A percentile compares a stretch with the other conserved stretches of the same genome.
Evolutionary conservation across 2,329 filamentous ascomycete genomes (phyloP).

Genomic region (Aspergillus tamarii): DNA sequence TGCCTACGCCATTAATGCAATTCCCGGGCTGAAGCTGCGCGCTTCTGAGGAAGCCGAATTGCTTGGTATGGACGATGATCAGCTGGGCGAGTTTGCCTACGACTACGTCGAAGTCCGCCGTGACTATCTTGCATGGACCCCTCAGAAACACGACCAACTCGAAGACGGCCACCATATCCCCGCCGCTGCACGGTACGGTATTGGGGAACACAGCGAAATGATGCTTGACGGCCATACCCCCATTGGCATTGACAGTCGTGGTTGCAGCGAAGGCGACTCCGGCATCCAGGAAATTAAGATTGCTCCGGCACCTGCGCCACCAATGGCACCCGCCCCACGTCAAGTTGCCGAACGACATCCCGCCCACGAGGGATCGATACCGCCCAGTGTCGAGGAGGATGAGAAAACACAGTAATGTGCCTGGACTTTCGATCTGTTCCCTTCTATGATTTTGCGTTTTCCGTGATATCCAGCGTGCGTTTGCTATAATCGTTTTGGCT

Average conservation of each 20-base stretch:
- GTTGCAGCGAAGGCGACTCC: slow-evolving; percentile 33
- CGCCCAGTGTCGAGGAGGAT: slow-evolving; percentile 20
- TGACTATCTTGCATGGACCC: slow-evolving; percentile 56
- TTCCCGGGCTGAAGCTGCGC: slow-evolving; percentile 71
- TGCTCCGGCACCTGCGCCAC: slow-evolving; percentile 20
- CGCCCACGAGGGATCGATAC: slow-evolving; percentile 16
- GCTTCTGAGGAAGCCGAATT: slow-evolving; percentile 70
- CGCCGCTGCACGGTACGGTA: slow-evolving; percentile 63
- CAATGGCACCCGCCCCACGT: slow-evolving; percentile 29
- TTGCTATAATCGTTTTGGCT: slow-evolving; percentile 28
- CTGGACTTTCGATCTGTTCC: background rate
- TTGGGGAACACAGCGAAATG: slow-evolving; percentile 62
- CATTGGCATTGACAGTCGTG: slow-evolving; percentile 34
- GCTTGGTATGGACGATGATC: slow-evolving; percentile 62
- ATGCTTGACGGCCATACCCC: slow-evolving; percentile 60
- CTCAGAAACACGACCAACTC: slow-evolving; percentile 46
- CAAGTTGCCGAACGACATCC: slow-evolving; percentile 34
- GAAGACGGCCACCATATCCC: slow-evolving; percentile 58
- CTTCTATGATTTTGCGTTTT: slow-evolving; percentile 3
- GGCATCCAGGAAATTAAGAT: slow-evolving; percentile 37
- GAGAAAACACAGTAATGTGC: slow-evolving; percentile 27
- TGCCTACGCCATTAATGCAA: slow-evolving; percentile 70
- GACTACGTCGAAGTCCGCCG: slow-evolving; percentile 56
- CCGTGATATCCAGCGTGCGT: slow-evolving; percentile 16
- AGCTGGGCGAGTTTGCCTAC: slow-evolving; percentile 56